A percentile compares a stretch with the other conserved stretches of the same genome.
Evolutionary conservation across 495 filamentous ascomycete genomes (phyloP).

Genomic region (Aspergillus cristatus): DNA sequence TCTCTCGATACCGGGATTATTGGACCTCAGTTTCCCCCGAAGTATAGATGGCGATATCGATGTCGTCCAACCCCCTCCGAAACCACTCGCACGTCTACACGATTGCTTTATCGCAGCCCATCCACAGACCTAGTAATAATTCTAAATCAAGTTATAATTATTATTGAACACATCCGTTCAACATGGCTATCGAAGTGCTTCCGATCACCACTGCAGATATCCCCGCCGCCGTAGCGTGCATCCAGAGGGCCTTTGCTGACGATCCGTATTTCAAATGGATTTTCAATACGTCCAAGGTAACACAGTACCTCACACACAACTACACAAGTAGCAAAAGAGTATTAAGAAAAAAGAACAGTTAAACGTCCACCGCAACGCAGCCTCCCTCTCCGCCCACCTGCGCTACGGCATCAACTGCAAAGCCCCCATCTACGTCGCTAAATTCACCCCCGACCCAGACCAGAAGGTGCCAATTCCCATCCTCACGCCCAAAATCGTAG

Average conservation of each 20-base stretch:
- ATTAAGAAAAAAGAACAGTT: constrained; percentile 40
- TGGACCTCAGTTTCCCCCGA: no score
- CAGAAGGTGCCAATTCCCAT: constrained; percentile 4
- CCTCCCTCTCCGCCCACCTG: constrained; percentile 54
- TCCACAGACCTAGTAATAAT: constrained; percentile 27
- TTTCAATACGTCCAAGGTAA: constrained; percentile 44
- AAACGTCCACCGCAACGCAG: constrained; percentile 46
- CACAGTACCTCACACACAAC: background rate
- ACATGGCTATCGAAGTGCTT: constrained; percentile 49
- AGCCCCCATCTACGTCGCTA: constrained; percentile 56
- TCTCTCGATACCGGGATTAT: no score
- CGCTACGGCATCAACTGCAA: constrained; percentile 49
- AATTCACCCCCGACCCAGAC: constrained; percentile 18
- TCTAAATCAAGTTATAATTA: constrained; percentile 10
- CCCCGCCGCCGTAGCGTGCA: constrained; percentile 47
- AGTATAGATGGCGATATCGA: constrained; percentile 24
- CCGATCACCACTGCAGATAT: constrained; percentile 50
- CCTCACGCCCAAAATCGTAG: constrained; percentile 36
- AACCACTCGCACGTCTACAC: constrained; percentile 30
- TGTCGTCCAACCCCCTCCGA: constrained; percentile 23
- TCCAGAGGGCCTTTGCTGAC: constrained; percentile 52
- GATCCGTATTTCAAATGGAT: constrained; percentile 60
- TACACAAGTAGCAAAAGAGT: background rate
- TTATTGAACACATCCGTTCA: constrained; percentile 4
- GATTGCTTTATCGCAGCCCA: constrained; percentile 30